Evolutionary conservation across 2,329 filamentous ascomycete genomes (phyloP).

Genomic region (Trichophyton benhamiae): DNA sequence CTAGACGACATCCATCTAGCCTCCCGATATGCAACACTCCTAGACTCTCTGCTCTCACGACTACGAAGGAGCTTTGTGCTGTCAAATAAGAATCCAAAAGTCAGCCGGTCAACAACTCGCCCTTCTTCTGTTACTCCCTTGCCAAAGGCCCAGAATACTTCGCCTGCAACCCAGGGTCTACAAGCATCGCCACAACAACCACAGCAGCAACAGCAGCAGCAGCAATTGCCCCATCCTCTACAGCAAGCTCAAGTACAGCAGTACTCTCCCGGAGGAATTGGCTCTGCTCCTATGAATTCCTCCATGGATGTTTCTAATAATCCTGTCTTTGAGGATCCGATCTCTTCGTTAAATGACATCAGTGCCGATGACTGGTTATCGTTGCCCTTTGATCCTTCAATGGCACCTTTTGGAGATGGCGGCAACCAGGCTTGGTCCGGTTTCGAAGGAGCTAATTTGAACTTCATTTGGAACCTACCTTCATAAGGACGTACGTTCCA

Average conservation of each 20-base stretch:
- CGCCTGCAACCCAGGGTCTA: background rate
- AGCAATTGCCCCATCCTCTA: background rate
- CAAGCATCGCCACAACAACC: background rate
- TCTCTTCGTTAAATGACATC: conserved; percentile 11
- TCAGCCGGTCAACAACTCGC: conserved; percentile 17
- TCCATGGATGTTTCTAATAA: conserved; percentile 8
- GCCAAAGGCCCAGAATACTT: conserved; percentile 16
- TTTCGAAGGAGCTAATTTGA: conserved; percentile 29
- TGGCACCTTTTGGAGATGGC: conserved; percentile 33
- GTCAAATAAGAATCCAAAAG: conserved; percentile 21
- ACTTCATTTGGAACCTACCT: conserved; percentile 35
- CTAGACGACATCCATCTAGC: conserved; percentile 43
- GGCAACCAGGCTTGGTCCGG: conserved; percentile 27
- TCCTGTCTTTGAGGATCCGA: conserved; percentile 9
- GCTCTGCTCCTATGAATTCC: background rate
- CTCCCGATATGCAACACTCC: conserved; percentile 38
- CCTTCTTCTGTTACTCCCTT: conserved; percentile 22
- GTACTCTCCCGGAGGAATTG: background rate
- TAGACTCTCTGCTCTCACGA: conserved; percentile 36
- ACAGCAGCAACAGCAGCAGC: conserved; percentile 2
- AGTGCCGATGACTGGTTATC: conserved; percentile 31
- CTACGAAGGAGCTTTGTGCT: conserved; percentile 28
- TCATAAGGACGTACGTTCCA: conserved; percentile 15
- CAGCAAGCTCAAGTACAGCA: background rate
- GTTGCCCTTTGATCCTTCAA: conserved; percentile 32